A percentile compares a stretch with the other conserved stretches of the same genome.
Evolutionary conservation across 2,329 filamentous ascomycete genomes (phyloP).

Genomic region (Claviceps monticola): DNA sequence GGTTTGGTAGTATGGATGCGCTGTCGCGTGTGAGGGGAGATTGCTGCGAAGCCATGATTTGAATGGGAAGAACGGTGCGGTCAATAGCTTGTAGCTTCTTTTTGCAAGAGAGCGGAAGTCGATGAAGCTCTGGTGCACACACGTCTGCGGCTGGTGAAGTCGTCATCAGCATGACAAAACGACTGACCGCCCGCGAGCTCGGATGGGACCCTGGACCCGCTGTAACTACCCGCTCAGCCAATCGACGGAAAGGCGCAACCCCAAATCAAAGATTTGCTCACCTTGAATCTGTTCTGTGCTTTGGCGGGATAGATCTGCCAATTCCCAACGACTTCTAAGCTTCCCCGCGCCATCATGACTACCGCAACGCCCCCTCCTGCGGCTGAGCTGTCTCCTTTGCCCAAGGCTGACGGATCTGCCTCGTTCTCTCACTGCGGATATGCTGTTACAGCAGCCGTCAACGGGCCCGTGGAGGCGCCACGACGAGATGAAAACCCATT

Average conservation of each 20-base stretch:
- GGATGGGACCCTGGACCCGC: too few species aligned
- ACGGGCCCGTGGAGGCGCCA: conserved; percentile 82
- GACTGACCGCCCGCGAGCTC: neutral
- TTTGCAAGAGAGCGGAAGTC: neutral
- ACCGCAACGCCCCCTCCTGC: conserved; percentile 32
- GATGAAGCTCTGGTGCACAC: neutral
- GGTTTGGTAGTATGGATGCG: conserved; percentile 15
- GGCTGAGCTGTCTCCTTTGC: conserved; percentile 43
- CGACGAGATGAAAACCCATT: conserved; percentile 84
- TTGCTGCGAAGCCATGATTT: conserved; percentile 13
- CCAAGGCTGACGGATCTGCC: conserved; percentile 67
- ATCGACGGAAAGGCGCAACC: neutral
- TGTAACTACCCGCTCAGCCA: neutral
- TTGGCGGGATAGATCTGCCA: neutral
- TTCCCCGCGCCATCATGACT: conserved; percentile 24
- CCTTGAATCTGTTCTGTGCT: neutral
- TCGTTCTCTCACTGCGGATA: conserved; percentile 65
- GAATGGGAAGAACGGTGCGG: neutral
- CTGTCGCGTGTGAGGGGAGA: conserved; percentile 3
- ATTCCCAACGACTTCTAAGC: neutral
- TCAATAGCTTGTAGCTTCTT: neutral
- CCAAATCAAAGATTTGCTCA: neutral
- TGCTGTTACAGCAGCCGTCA: conserved; percentile 72
- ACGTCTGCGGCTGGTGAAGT: neutral
- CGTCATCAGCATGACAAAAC: neutral